Percentiles rank a stretch among this genome's conserved stretches.
Evolutionary conservation across 257 asterid species (phyloP).

Genomic region (Verbascum thapsus): DNA sequence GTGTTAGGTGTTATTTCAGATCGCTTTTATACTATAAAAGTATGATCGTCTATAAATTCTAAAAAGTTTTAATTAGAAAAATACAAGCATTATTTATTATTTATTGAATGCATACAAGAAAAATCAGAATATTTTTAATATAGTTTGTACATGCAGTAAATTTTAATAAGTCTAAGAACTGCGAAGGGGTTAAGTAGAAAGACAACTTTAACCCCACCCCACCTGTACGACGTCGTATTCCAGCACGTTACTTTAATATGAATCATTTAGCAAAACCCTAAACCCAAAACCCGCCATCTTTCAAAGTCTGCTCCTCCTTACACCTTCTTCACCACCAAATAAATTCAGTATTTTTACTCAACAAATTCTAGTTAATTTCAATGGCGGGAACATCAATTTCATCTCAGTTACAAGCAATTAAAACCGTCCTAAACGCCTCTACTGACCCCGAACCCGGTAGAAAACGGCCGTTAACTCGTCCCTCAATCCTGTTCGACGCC

Average conservation of each 20-base stretch:
- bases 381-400: slow-evolving; percentile 69
- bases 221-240: background rate
- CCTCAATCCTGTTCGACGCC: slow-evolving; percentile 71
- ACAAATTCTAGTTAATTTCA: background rate
- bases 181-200: too few species aligned
- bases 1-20: too few species aligned
- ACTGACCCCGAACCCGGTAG: slow-evolving; percentile 65
- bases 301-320: background rate
- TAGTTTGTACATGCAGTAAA: too few species aligned
- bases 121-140: too few species aligned
- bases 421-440: slow-evolving; percentile 46
- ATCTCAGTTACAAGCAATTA: slow-evolving; percentile 68
- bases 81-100: too few species aligned
- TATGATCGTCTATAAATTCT: too few species aligned
- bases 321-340: background rate
- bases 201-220: background rate
- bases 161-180: too few species aligned
- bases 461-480: slow-evolving; percentile 70
- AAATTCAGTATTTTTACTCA: background rate
- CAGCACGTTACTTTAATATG: background rate
- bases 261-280: slow-evolving; percentile 21
- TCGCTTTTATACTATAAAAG: too few species aligned
- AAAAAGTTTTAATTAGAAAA: too few species aligned
- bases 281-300: slow-evolving; percentile 33
- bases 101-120: too few species aligned